A percentile compares a stretch with the other conserved stretches of the same genome.
Evolutionary conservation across 352 stramenopile genomes (phyloP).

Genomic region (Globisporangium parvum): DNA sequence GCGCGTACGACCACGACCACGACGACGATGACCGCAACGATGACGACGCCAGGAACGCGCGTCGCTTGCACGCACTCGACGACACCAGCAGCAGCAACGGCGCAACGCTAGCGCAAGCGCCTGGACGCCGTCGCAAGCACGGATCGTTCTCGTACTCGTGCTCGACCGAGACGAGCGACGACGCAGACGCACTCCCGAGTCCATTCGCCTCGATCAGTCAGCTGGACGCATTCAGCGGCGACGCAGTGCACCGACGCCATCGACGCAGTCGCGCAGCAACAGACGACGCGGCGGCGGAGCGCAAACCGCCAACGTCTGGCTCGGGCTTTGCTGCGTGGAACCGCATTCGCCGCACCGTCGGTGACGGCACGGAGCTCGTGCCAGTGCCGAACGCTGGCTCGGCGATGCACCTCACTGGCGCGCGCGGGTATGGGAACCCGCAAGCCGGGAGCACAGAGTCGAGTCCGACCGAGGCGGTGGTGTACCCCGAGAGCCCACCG

Average conservation of each 20-base stretch:
- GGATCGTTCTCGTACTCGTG: constrained; percentile 65
- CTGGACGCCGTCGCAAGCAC: constrained; percentile 22
- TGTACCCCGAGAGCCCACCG: constrained; percentile 24
- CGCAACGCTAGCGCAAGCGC: not conserved
- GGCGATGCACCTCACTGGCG: not conserved
- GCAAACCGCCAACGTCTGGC: constrained; percentile 4
- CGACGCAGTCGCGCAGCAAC: not conserved
- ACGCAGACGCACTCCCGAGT: constrained; percentile 15
- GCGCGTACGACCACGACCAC: constrained; percentile 32
- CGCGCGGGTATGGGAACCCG: constrained; percentile 22
- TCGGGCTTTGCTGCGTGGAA: constrained; percentile 45
- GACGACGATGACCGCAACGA: constrained; percentile 13
- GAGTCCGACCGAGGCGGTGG: constrained; percentile 21
- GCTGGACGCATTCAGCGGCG: not conserved
- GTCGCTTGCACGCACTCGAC: constrained; percentile 1
- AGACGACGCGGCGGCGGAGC: not conserved
- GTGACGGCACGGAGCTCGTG: constrained; percentile 24
- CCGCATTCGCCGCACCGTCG: constrained; percentile 27
- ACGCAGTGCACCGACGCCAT: constrained; percentile 4
- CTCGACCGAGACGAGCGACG: constrained; percentile 66
- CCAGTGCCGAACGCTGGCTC: constrained; percentile 20
- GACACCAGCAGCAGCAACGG: no score
- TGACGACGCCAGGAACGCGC: not conserved
- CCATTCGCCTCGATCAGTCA: constrained; percentile 1
- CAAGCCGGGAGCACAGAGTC: constrained; percentile 25